Base-by-base conservation (phyloP, 2,329 filamentous ascomycete genomes). In the Paraphoma sp. region DNA sequence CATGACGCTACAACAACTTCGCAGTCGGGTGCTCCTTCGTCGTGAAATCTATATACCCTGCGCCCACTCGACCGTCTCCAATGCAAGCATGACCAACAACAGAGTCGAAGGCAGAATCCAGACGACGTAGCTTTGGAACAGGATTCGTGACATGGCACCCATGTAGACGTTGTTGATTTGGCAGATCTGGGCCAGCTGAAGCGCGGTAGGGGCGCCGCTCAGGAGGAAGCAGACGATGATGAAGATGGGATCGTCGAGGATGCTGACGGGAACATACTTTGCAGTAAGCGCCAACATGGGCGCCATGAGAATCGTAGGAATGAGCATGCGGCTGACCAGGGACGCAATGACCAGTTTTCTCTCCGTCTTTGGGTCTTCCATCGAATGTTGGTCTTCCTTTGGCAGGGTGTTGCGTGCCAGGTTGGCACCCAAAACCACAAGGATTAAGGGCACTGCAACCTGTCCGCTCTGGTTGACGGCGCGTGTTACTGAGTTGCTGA, bases 91-190 rank as follows among this genome's bases (percentile, higher is more conserved):
- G 52, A 99, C 95, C 43, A 98, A 84, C 36, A 96, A 73, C 42
- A 99, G 84, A 1, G 95, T 99, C 40, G 92, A 97, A 1, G 95
- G 95, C 48, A 99, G 84, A 66, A 99, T 98, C 92, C 93, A 97
- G 62, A 97, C 89, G 57, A 99, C 92, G 73, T 96, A 96, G 79
- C 94, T 97, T 81, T 97, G 94, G 82, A 98, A 97, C 48, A 98
- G 80, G 54, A 99, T 84, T 75, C 87, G 91, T 60, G 91, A 91
- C 93, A 99, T 98, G 47, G 95, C 92, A 16, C 89, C 87, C 82
- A 98, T 94, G 76, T 92, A 99, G 9, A 99, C 95, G 61, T 90
- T 90, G 78, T 99, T 99, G 80, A 98, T 91, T 83, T 98, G 95
- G 80, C 95, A 99, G 59, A 99, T 99, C 80, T 99, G 95, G 6